A percentile compares a stretch with the other conserved stretches of the same genome.
These are phyloP conservation scores for Vaccinium macrocarpon DNA, from an alignment of 148 eudicot genomes.

Conservation along the genomic window DNA sequence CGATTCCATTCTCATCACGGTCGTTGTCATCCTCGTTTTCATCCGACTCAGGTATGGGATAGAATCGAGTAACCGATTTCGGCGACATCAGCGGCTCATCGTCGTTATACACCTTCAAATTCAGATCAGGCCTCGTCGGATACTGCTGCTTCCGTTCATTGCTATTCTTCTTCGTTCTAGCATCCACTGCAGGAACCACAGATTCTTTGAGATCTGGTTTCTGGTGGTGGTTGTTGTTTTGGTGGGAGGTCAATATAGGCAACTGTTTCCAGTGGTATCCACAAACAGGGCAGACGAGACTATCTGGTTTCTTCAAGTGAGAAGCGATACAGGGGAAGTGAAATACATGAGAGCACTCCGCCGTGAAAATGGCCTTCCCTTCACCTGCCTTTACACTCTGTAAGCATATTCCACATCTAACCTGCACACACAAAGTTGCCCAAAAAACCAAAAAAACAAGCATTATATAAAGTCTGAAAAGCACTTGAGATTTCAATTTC, in stretches of 20 bases:
- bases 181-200: background rate
- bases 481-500: background rate
- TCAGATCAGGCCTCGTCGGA: conserved; percentile 28
- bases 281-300: conserved; percentile 67
- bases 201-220: conserved; percentile 4
- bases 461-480: background rate
- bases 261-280: conserved; percentile 64
- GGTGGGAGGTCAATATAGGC: conserved; percentile 36
- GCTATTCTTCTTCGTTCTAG: background rate
- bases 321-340: conserved; percentile 75
- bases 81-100: conserved; percentile 81
- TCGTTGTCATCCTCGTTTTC: conserved; percentile 44
- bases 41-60: conserved; percentile 73
- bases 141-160: conserved; percentile 11
- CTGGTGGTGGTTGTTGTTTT: background rate
- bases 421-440: conserved; percentile 17
- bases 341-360: conserved; percentile 69
- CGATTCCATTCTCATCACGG: background rate
- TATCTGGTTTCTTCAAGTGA: conserved; percentile 36
- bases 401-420: conserved; percentile 64
- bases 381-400: conserved; percentile 63
- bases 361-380: conserved; percentile 75
- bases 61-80: conserved; percentile 53
- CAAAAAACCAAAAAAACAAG: background rate
- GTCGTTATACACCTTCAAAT: conserved; percentile 69